Percentiles rank a stretch among this genome's conserved stretches.
Conservation (phyloP, 768 basidiomycete genomes). For the Boletus subcaerulescens region DNA sequence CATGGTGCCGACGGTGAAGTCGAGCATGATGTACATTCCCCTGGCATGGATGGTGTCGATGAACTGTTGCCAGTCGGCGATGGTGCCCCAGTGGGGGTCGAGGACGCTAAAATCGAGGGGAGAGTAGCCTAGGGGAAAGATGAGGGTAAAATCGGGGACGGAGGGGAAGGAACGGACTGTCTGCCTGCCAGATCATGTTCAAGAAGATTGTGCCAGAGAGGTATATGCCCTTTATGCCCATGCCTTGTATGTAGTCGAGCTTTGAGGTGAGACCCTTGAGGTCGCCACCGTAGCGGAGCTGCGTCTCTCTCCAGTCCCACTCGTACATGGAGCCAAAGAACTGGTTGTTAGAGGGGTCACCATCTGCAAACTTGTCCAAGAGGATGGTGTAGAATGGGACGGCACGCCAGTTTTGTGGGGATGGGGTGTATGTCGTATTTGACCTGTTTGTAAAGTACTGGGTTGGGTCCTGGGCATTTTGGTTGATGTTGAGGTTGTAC, state of each 20-base stretch:
- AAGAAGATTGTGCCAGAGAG: constrained; percentile 91
- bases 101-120: constrained; percentile 87
- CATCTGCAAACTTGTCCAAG: constrained; percentile 92
- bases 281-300: constrained; percentile 88
- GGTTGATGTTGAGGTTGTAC: constrained; percentile 80
- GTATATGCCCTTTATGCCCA: constrained; percentile 83
- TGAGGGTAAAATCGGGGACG: not conserved
- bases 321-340: constrained; percentile 79
- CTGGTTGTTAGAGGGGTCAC: constrained; percentile 90
- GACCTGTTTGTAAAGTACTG: constrained; percentile 63
- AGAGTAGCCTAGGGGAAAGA: constrained; percentile 62
- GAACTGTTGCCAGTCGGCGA: constrained; percentile 72
- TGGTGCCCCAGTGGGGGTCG: constrained; percentile 90
- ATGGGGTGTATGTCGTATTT: constrained; percentile 68
- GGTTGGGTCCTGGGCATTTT: constrained; percentile 61
- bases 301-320: constrained; percentile 83
- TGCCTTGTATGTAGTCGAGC: constrained; percentile 86
- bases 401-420: constrained; percentile 83
- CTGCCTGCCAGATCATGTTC: constrained; percentile 97
- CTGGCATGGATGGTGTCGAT: constrained; percentile 76
- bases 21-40: constrained; percentile 90
- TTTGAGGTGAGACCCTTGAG: constrained; percentile 70
- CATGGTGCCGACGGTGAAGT: constrained; percentile 95
- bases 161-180: constrained; percentile 58
- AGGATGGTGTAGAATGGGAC: constrained; percentile 80